Percentiles rank a stretch among this genome's conserved stretches.
phyloP scores from a whole-genome alignment of 495 filamentous ascomycete species.

The Cercophora scortea region DNA sequence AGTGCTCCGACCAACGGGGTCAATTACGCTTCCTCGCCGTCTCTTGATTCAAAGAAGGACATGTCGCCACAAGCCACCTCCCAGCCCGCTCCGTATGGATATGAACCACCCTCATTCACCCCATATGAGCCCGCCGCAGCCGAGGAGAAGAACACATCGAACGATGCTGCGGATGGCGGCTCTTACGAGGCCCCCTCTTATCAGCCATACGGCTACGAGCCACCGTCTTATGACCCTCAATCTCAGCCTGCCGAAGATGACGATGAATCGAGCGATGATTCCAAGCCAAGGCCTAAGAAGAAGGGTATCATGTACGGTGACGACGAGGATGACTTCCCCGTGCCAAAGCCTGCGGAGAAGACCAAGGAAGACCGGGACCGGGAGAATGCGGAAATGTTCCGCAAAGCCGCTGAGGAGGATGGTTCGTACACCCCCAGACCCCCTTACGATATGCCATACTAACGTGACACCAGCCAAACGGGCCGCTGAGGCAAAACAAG shows the following conservation, averaged over 20 bases:
- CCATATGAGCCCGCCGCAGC: conserved; percentile 20
- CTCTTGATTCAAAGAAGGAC: conserved; percentile 3
- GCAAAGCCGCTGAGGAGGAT: conserved; percentile 79
- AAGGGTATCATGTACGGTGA: conserved; percentile 77
- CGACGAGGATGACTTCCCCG: conserved; percentile 53
- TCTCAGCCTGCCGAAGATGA: conserved; percentile 32
- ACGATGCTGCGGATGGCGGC: conserved; percentile 7
- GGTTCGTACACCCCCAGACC: conserved; percentile 34
- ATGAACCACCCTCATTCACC: conserved; percentile 30
- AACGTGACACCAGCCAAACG: conserved; percentile 28
- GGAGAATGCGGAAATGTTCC: conserved; percentile 70
- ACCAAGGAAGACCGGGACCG: conserved; percentile 50
- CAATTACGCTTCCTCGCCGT: not conserved
- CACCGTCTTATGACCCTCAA: conserved; percentile 47
- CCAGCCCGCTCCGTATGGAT: conserved; percentile 36
- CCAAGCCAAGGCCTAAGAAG: conserved; percentile 54
- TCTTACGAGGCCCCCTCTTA: conserved; percentile 45
- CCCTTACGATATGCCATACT: conserved; percentile 4
- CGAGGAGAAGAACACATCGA: conserved; percentile 17
- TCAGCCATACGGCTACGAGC: conserved; percentile 45
- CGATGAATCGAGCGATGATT: conserved; percentile 26
- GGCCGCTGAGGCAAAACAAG: conserved; percentile 28
- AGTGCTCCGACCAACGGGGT: conserved; percentile 11
- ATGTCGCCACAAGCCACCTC: conserved; percentile 17
- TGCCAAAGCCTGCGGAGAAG: conserved; percentile 32